These are phyloP conservation scores for Scenedesmus sp. DNA, from an alignment of 163 green algal species.

Conservation along the genomic window DNA sequence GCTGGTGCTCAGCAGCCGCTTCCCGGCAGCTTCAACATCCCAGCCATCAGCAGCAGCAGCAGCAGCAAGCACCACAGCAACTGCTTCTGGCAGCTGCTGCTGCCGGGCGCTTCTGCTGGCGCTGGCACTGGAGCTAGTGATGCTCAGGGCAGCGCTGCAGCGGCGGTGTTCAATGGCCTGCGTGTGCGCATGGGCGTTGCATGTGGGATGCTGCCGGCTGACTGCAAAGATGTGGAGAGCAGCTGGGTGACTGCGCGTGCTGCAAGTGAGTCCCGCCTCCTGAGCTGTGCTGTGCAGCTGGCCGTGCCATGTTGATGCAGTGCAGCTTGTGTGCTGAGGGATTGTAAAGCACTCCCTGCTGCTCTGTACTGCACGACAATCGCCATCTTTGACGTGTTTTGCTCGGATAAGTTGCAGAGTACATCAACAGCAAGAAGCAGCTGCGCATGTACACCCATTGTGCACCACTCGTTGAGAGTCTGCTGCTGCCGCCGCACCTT, in stretches of 20 bases:
- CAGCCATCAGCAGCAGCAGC: neutral
- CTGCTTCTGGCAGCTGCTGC: slow-evolving; percentile 17
- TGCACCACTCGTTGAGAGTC: neutral
- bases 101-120: neutral
- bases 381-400: too few species aligned
- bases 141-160: neutral
- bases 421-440: too few species aligned
- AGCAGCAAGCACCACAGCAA: neutral
- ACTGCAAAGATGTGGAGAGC: neutral
- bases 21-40: neutral
- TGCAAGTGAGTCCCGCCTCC: neutral
- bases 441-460: neutral
- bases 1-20: neutral
- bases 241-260: neutral
- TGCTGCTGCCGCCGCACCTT: neutral
- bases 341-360: too few species aligned
- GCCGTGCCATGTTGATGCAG: too few species aligned
- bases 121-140: neutral
- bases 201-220: neutral
- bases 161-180: neutral
- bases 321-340: too few species aligned
- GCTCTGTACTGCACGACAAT: too few species aligned
- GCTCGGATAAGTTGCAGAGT: too few species aligned
- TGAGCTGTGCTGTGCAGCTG: neutral
- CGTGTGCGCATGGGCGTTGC: slow-evolving; percentile 14